Conservation (phyloP, 2,329 filamentous ascomycete genomes). For the Corniculantispora saksenae region DNA sequence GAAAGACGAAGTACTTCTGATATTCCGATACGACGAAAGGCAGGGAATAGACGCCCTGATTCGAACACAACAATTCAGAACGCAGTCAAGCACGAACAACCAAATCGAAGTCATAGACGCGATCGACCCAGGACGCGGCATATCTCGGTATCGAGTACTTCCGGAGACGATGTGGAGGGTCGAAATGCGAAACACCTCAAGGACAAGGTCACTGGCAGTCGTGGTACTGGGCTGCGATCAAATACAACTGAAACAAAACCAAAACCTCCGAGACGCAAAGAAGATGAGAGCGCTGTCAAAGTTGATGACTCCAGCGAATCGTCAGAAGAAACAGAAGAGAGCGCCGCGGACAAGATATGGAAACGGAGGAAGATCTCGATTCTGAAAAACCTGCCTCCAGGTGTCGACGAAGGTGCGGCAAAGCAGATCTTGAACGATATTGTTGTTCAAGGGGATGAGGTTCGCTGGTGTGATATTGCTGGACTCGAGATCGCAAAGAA, state of each 20-base stretch:
- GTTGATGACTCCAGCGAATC: slow-evolving; percentile 50
- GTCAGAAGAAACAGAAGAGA: slow-evolving; percentile 45
- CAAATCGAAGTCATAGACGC: slow-evolving; percentile 26
- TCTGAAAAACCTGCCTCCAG: slow-evolving; percentile 76
- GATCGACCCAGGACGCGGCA: slow-evolving; percentile 19
- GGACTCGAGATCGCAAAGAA: slow-evolving; percentile 88
- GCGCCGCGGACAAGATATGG: slow-evolving; percentile 51
- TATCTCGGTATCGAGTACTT: slow-evolving; percentile 20
- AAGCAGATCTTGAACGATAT: slow-evolving; percentile 96
- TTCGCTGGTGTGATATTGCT: slow-evolving; percentile 92
- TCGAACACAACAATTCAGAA: slow-evolving; percentile 15
- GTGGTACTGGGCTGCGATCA: neutral
- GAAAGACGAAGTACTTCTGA: slow-evolving; percentile 8
- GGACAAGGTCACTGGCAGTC: slow-evolving; percentile 13
- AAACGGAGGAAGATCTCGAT: slow-evolving; percentile 64
- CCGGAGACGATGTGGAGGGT: slow-evolving; percentile 26
- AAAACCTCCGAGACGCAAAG: slow-evolving; percentile 31
- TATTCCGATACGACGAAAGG: slow-evolving; percentile 22
- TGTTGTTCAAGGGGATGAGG: slow-evolving; percentile 89
- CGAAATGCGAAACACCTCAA: neutral
- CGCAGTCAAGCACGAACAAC: slow-evolving; percentile 21
- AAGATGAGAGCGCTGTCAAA: slow-evolving; percentile 36
- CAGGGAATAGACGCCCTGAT: slow-evolving; percentile 22
- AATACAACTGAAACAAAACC: neutral
- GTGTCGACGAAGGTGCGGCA: slow-evolving; percentile 79